Percentiles rank a stretch among this genome's conserved stretches.
Evolutionary conservation across 108 stramenopile genomes (phyloP).

Genomic region (Nannochloropsis gaditana): DNA sequence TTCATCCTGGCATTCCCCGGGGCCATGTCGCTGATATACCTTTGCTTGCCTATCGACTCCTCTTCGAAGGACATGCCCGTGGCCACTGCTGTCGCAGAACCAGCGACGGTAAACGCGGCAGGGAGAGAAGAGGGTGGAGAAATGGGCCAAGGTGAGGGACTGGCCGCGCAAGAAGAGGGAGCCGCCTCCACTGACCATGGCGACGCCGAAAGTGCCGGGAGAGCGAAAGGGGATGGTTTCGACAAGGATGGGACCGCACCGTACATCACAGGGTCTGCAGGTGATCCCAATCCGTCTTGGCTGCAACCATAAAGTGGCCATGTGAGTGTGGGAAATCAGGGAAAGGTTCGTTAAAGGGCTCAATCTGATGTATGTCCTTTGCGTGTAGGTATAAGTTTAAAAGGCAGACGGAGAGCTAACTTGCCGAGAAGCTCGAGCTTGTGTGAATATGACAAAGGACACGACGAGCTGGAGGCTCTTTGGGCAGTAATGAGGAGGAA

Average conservation of each 20-base stretch:
- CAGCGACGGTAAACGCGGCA: not conserved
- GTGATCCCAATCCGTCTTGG: not conserved
- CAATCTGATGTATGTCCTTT: no score
- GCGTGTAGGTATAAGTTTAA: no score
- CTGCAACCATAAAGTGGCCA: not conserved
- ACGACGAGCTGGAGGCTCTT: no score
- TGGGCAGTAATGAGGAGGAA: no score
- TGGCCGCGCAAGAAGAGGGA: not conserved
- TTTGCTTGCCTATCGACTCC: not conserved
- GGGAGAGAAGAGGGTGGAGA: not conserved
- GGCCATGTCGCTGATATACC: slow-evolving; percentile 10
- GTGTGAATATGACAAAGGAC: no score
- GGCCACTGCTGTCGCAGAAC: not conserved
- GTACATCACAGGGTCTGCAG: not conserved
- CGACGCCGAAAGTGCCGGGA: not conserved
- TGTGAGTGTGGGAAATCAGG: not conserved
- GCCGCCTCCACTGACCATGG: no score
- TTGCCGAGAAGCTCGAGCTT: no score
- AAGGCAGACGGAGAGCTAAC: no score
- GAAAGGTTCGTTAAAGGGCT: no score
- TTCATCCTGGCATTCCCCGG: not conserved
- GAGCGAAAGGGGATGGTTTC: not conserved
- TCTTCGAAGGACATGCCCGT: not conserved
- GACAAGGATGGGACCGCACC: not conserved
- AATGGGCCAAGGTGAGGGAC: not conserved